Evolutionary conservation across 176 grass and related monocot genomes (phyloP), one percentile per base, ranked within the genome.

Genomic region (Hordeum marinum): DNA sequence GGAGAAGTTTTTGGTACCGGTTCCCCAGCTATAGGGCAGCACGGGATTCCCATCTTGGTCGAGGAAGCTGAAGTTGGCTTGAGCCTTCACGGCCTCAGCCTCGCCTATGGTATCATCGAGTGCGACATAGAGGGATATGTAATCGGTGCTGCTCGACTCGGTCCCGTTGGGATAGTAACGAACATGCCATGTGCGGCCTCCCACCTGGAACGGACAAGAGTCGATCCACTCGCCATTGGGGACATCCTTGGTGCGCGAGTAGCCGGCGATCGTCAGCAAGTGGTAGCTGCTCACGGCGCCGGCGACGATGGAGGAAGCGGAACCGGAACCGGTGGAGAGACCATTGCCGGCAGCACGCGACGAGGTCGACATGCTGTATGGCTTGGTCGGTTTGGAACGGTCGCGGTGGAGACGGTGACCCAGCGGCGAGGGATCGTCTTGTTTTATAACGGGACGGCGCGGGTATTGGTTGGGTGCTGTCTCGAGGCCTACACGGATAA

Each of bases 131-230:
- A 70, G 4, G 20, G 35, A 70, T 39, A 70, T 40, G 67, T 0
- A 70, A 23, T 23, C 67, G 9, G 0, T 12, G 35, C 1, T 0
- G 0, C 23, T 1, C 17, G 35, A 3, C 0, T 0, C 0, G 35
- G 0, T 0, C 4, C 67, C 67, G 20, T n/a, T 39, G 66, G 66
- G 66, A n/a, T 11, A 68, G 32, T 36, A 68, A 1, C 3, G 2
- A 18, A 68, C 32, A 21, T 11, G 17, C 63, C 63, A 67, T 35
- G 63, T 67, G 7, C 7, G 29, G 13, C 63, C 63, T 65, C 63
- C 63, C 13, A 31, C 26, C 4, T 0, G 1, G 63, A 65, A 65
- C 13, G 63, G 27, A 7, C 26, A 18, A 67, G 31, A 67, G 13
- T 67, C 0, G 63, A 67, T 9, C 6, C 15, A 0, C 63, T 18